These are phyloP conservation scores for Hanseniaspora singularis DNA, from an alignment of 805 yeast species.

Conservation along the genomic window DNA sequence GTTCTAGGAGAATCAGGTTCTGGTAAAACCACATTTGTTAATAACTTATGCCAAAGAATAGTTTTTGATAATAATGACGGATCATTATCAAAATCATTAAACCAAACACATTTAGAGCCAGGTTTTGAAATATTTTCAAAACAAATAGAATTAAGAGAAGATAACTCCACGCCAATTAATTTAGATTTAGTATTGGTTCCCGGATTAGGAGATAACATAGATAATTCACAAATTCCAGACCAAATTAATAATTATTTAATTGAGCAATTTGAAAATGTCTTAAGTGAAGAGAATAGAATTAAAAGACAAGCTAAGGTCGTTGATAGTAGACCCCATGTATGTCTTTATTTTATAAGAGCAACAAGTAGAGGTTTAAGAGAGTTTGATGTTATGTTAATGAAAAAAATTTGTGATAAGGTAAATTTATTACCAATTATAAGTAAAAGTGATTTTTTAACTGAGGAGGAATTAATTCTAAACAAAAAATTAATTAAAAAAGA, in stretches of 20 bases:
- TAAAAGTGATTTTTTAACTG: slow-evolving; percentile 68
- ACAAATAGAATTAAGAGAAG: slow-evolving; percentile 47
- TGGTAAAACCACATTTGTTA: slow-evolving; percentile 64
- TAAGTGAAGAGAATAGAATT: slow-evolving; percentile 65
- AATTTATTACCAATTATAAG: slow-evolving; percentile 76
- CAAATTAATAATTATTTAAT: slow-evolving; percentile 51
- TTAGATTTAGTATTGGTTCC: slow-evolving; percentile 58
- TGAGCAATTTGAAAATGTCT: slow-evolving; percentile 57
- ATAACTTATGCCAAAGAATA: slow-evolving; percentile 47
- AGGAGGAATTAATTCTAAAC: slow-evolving; percentile 43
- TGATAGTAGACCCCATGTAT: slow-evolving; percentile 66
- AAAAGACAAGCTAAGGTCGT: slow-evolving; percentile 57
- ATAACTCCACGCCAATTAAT: slow-evolving; percentile 39
- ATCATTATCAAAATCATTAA: slow-evolving; percentile 23
- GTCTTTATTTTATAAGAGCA: slow-evolving; percentile 65
- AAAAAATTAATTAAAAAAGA: slow-evolving; percentile 47
- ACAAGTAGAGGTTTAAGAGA: slow-evolving; percentile 36
- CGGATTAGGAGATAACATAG: slow-evolving; percentile 64
- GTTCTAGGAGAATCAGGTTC: slow-evolving; percentile 63
- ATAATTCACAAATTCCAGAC: slow-evolving; percentile 41
- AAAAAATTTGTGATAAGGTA: slow-evolving; percentile 53
- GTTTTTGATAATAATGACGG: slow-evolving; percentile 28
- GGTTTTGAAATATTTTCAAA: slow-evolving; percentile 36
- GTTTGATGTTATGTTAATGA: slow-evolving; percentile 58
- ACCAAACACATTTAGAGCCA: slow-evolving; percentile 28